phyloP scores from a whole-genome alignment of 2,329 filamentous ascomycete species.

The Calcarisporium arbuscula region DNA sequence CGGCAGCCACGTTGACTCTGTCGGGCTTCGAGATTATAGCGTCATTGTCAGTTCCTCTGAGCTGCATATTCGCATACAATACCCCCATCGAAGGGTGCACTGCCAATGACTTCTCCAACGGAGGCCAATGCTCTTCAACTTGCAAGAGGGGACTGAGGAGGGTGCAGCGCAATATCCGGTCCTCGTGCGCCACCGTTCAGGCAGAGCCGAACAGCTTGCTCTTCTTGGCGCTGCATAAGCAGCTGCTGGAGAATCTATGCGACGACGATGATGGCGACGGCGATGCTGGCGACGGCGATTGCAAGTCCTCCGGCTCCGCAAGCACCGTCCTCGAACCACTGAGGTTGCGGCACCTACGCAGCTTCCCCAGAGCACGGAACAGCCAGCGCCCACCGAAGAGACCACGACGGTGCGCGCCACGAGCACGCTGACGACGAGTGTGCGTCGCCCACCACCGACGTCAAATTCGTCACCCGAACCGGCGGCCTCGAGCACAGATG shows the following conservation, averaged over 20 bases:
- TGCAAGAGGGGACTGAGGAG: conserved; percentile 25
- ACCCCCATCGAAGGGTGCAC: conserved; percentile 31
- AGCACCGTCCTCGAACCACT: background rate
- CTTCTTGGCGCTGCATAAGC: conserved; percentile 27
- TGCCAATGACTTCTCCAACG: conserved; percentile 26
- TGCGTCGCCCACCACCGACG: background rate
- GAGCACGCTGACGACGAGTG: conserved; percentile 1
- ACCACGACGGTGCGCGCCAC: background rate
- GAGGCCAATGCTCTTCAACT: conserved; percentile 27
- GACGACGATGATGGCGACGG: conserved; percentile 9
- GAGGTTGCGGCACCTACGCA: background rate
- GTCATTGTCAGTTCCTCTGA: conserved; percentile 26
- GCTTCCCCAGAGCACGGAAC: background rate
- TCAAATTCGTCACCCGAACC: background rate
- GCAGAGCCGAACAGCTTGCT: conserved; percentile 26
- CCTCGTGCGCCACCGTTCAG: conserved; percentile 18
- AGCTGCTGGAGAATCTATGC: conserved; percentile 31
- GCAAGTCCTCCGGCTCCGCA: background rate
- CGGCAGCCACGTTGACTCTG: conserved; percentile 22
- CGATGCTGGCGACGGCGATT: conserved; percentile 5
- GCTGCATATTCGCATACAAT: conserved; percentile 37
- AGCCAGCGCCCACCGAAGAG: background rate
- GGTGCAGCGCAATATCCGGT: conserved; percentile 22
- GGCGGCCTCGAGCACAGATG: background rate
- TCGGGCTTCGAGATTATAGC: conserved; percentile 35